Evolutionary conservation across 2,329 filamentous ascomycete species (phyloP), one percentile per base, ranked within the genome.

Genomic region (Scopulariopsis brevicaulis): DNA sequence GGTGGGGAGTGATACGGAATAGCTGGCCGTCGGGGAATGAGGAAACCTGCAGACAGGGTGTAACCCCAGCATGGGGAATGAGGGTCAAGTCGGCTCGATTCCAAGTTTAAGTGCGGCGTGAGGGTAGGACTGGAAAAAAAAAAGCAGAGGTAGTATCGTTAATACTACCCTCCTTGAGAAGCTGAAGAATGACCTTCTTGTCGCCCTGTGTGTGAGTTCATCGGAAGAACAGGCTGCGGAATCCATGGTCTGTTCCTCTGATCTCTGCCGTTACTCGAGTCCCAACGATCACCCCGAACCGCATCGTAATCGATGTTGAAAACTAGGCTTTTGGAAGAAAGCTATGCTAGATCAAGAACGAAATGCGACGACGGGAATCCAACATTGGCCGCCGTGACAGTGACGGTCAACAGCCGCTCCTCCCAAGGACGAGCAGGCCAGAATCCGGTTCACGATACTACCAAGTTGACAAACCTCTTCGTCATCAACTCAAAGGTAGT

Each of bases 391-490:
- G n/a, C 22, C 20, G 46, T 24, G 46, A 14, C n/a, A 37, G n/a
- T n/a, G 20, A 48, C 12, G 46, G 46, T n/a, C n/a, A 8, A 50
- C 7, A 24, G 5, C 12, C 8, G 46, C n/a, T 14, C 46, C 12
- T 20, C 20, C n/a, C 46, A 24, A 48, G 10, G 10, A 3, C 37
- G 14, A 3, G 15, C 2, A 11, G 46, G 20, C 22, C n/a, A 50
- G 12, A 24, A 12, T 50, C 46, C 22, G 20, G 20, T 50, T 24
- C 46, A 24, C 20, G 46, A 50, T 22, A 50, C 24, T 24, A 22
- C 20, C 20, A 8, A 24, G 28, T 57, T 57, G 55, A 57, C 55
- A 57, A 57, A 57, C 34, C 24, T 37, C 43, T 57, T 53, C 55
- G 55, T 57, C 55, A 57, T 57, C 55, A 15, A 15, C 46, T 46